phyloP scores from a whole-genome alignment of 179 eudicot genomes.

The Sideroxylon spinosum region DNA sequence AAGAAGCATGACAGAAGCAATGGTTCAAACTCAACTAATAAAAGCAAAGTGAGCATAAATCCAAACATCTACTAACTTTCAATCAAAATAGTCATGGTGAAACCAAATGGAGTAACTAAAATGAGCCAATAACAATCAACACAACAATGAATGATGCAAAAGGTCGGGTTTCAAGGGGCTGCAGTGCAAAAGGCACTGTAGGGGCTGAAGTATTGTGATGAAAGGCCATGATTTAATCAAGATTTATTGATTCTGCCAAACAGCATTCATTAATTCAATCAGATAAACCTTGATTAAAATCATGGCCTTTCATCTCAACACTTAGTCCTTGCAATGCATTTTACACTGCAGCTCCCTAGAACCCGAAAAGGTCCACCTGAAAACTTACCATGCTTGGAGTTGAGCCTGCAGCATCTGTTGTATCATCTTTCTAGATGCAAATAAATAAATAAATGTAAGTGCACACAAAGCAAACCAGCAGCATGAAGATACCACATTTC shows the following conservation, averaged over 20 bases:
- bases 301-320: no score
- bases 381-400: conserved; percentile 36
- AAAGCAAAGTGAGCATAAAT: neutral
- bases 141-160: neutral
- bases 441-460: conserved; percentile 5
- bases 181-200: no score
- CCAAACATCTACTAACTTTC: neutral
- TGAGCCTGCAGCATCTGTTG: conserved; percentile 27
- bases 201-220: no score
- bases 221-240: no score
- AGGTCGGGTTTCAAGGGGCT: no score
- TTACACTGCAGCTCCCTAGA: no score
- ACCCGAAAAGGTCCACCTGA: conserved; percentile 10
- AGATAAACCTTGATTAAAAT: no score
- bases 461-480: neutral
- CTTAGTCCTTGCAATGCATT: neutral
- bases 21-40: neutral
- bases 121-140: neutral
- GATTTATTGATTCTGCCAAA: no score
- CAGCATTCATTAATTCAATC: no score
- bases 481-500: conserved; percentile 10
- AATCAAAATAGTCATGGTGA: neutral
- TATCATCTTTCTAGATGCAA: conserved; percentile 33
- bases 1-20: neutral
- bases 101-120: neutral